Base-by-base conservation (phyloP, 2,329 filamentous ascomycete species). In the Beauveria sp. region DNA sequence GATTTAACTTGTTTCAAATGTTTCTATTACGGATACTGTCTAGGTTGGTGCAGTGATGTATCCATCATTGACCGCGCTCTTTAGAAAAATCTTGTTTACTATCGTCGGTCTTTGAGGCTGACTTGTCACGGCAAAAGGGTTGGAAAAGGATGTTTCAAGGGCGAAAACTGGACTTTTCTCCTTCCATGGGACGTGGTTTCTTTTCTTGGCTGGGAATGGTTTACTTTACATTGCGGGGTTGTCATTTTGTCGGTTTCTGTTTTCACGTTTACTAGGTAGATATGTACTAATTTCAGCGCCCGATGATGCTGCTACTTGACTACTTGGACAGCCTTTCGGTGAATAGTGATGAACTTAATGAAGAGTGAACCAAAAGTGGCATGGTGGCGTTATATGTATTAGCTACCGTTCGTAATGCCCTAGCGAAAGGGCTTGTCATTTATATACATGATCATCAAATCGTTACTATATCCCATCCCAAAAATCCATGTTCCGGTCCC, bases 241-340 rank as follows among this genome's bases (percentile, higher is more conserved):
- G 22, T 43, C 5, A 34, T 52, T 5, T 22, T 37, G 34, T 26
- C 24, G 47, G 22, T 24, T 24, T 43, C 2, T 18, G 8, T 41
- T 37, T 34, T 43, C 8, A 16, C 43, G 34, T 30, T 59, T 26
- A 52, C 14, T 59, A 52, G 47, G 56, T 59, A 59, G 56, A 51
- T 59, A 59, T 59, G 56, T 59, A 59, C 37, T 44, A 59, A 59
- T 59, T 10, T 24, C 56, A 59, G 47, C 20, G 22, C 44, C 56
- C 18, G 24, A n/a, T 20, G 46, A 51, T 52, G 56, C 47, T 44
- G 47, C 52, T 48, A 43, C 47, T 26, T 41, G 30, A 50, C 16
- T 37, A 7, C 26, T 12, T 37, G 2, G 18, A 37, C 12, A 22
- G 18, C 10, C 12, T 8, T 8, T 12, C 16, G 41, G 20, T 40